Conservation (phyloP, 2,329 filamentous ascomycete species). For the Zymoseptoria brevis region DNA sequence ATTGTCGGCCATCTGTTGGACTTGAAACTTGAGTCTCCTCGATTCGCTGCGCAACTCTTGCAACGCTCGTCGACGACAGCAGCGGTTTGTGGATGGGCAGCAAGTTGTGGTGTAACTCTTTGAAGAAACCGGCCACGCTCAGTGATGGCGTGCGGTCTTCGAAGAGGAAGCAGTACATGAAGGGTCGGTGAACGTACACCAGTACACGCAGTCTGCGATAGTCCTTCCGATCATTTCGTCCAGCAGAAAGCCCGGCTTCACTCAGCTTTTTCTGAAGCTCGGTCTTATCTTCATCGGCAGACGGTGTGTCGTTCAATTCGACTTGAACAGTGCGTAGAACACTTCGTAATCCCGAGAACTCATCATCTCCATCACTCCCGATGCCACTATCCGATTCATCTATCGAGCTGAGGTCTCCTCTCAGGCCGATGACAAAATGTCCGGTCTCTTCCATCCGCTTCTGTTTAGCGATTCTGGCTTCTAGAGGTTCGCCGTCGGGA, state of each 20-base stretch:
- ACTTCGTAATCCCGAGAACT: conserved; percentile 41
- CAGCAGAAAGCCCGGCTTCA: conserved; percentile 11
- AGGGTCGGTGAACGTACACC: conserved; percentile 64
- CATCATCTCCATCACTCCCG: conserved; percentile 24
- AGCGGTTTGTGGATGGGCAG: conserved; percentile 40
- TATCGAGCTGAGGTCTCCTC: conserved; percentile 53
- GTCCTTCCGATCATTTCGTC: conserved; percentile 9
- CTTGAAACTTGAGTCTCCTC: conserved; percentile 28
- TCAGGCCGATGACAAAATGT: conserved; percentile 61
- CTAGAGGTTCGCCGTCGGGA: conserved; percentile 40
- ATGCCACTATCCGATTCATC: conserved; percentile 30
- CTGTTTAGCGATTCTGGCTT: conserved; percentile 54
- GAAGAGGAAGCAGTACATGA: conserved; percentile 72
- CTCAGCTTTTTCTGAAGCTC: conserved; percentile 14
- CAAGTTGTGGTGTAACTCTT: conserved; percentile 46
- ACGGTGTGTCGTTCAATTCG: conserved; percentile 33
- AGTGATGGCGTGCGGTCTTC: conserved; percentile 50
- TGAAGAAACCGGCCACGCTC: conserved; percentile 38
- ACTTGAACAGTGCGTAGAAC: conserved; percentile 60
- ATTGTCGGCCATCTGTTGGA: conserved; percentile 19
- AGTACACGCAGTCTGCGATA: conserved; percentile 52
- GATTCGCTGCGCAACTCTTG: conserved; percentile 37
- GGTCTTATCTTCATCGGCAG: conserved; percentile 3
- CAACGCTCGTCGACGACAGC: conserved; percentile 35
- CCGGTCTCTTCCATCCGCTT: conserved; percentile 39